Percentiles rank a stretch among this genome's conserved stretches.
phyloP scores from a whole-genome alignment of 345 rosid genomes.

The Brassica rapa region DNA sequence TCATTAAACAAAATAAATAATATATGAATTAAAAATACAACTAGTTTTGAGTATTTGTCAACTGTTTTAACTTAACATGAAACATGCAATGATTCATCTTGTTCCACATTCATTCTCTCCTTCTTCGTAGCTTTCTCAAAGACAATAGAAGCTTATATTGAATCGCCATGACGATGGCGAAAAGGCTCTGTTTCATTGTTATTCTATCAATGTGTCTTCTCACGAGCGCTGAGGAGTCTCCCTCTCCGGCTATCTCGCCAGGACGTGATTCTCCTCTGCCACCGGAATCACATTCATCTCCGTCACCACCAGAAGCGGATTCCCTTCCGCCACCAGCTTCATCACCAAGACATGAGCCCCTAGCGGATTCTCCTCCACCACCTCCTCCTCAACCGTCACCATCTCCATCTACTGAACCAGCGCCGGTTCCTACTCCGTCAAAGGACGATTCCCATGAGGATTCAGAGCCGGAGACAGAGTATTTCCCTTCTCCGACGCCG shows the following conservation, averaged over 20 bases:
- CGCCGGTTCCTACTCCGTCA: constrained; percentile 26
- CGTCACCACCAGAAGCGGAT: constrained; percentile 1
- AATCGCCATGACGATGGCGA: constrained; percentile 10
- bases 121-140: constrained; percentile 13
- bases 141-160: neutral
- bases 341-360: constrained; percentile 11
- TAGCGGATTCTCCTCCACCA: constrained; percentile 18
- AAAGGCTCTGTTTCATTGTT: constrained; percentile 25
- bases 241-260: constrained; percentile 9
- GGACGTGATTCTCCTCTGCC: constrained; percentile 11
- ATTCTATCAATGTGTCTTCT: constrained; percentile 23
- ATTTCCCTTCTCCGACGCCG: constrained; percentile 27
- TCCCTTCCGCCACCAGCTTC: neutral
- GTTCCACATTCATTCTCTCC: constrained; percentile 17
- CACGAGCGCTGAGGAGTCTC: constrained; percentile 11
- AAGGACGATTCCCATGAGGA: neutral
- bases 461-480: constrained; percentile 25
- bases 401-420: neutral
- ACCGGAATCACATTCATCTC: neutral
- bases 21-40: neutral
- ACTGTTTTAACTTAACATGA: neutral
- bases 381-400: neutral
- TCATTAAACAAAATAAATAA: neutral
- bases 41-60: neutral
- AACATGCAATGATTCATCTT: constrained; percentile 17